phyloP scores from a whole-genome alignment of 306 rosid species.

The Luffa aegyptiaca region DNA sequence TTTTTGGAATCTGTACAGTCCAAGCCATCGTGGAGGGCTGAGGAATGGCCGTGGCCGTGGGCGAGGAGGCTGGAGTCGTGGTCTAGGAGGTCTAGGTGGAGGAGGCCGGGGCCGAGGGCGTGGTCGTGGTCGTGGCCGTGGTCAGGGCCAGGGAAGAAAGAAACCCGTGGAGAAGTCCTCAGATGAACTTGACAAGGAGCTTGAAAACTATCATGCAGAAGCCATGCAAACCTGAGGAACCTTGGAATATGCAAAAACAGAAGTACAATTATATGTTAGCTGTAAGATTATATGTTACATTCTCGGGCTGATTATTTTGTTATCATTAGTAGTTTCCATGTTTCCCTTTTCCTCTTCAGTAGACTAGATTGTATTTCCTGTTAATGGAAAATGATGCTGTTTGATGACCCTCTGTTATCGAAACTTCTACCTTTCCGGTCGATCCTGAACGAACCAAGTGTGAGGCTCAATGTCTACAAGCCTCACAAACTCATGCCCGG shows the following conservation, averaged over 20 bases:
- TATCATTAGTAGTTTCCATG: background rate
- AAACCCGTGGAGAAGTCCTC: constrained; percentile 62
- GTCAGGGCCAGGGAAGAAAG: constrained; percentile 51
- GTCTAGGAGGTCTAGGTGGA: constrained; percentile 5
- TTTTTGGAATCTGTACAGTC: constrained; percentile 17
- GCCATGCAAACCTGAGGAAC: constrained; percentile 47
- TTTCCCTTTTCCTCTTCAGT: background rate
- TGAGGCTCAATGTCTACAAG: background rate
- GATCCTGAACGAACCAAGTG: background rate
- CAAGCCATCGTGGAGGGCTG: constrained; percentile 45
- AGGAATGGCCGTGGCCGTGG: constrained; percentile 25
- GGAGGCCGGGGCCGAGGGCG: constrained; percentile 9
- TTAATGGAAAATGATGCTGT: background rate
- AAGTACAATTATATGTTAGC: background rate
- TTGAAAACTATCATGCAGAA: constrained; percentile 75
- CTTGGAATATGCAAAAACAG: background rate
- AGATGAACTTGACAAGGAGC: constrained; percentile 71
- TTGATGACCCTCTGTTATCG: background rate
- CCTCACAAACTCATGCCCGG: background rate
- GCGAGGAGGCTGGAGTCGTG: constrained; percentile 19
- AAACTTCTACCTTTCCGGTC: background rate
- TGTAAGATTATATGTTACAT: background rate
- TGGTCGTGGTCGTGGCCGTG: constrained; percentile 11
- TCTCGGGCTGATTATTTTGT: background rate
- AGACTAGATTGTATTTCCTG: constrained; percentile 3